Evolutionary conservation across 2,329 filamentous ascomycete species (phyloP).

Genomic region (Dryadomyces sulphureus): DNA sequence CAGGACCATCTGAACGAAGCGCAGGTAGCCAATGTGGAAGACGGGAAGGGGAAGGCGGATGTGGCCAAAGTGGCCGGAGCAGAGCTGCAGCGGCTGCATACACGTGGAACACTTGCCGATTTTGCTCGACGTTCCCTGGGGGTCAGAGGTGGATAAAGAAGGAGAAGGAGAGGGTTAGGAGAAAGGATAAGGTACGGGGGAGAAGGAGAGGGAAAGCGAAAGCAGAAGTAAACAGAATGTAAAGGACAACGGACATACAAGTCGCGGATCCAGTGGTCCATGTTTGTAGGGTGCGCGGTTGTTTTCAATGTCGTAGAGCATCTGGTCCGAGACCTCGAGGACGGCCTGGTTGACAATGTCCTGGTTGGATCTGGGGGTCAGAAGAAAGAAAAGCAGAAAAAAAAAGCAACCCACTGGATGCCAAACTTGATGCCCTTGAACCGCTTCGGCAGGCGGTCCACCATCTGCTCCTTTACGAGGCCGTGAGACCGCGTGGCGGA

Average conservation of each 20-base stretch:
- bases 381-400: neutral
- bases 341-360: conserved; percentile 94
- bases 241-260: conserved; percentile 33
- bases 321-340: conserved; percentile 83
- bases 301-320: conserved; percentile 80
- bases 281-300: conserved; percentile 62
- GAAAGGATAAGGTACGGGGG: no score
- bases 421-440: conserved; percentile 92
- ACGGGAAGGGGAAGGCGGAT: conserved; percentile 80
- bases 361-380: conserved; percentile 55
- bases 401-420: conserved; percentile 50
- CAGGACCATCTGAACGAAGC: conserved; percentile 79
- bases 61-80: conserved; percentile 91
- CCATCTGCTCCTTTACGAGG: conserved; percentile 64
- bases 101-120: conserved; percentile 68
- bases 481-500: conserved; percentile 8
- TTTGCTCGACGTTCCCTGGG: conserved; percentile 71
- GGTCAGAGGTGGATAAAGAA: neutral
- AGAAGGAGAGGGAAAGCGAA: no score
- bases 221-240: neutral
- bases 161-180: neutral
- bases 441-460: conserved; percentile 76
- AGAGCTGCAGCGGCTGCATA: conserved; percentile 63
- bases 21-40: conserved; percentile 93
- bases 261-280: conserved; percentile 74